A percentile compares a stretch with the other conserved stretches of the same genome.
Evolutionary conservation across 176 grass and related monocot species (phyloP).

Genomic region (Avena sativa): DNA sequence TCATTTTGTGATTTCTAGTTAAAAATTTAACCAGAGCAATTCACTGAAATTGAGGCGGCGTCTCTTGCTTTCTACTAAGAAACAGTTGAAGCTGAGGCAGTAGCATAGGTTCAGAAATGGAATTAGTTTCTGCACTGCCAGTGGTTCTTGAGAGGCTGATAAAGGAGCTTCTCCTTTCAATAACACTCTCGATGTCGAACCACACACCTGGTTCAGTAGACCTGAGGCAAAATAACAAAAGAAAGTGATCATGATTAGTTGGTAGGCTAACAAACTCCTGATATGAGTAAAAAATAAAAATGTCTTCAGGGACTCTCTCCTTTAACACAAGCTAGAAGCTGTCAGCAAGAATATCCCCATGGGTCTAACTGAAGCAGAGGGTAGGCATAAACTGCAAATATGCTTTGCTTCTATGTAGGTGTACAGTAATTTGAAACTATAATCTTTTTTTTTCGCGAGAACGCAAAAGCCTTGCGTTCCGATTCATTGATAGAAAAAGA

Average conservation of each 20-base stretch:
- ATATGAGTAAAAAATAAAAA: background rate
- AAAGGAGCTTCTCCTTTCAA: background rate
- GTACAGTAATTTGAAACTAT: constrained; percentile 61
- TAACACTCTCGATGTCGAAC: background rate
- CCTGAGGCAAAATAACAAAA: no score
- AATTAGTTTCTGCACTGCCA: background rate
- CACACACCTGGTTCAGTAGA: background rate
- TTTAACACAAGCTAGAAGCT: constrained; percentile 40
- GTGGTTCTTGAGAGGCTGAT: background rate
- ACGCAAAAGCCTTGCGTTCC: no score
- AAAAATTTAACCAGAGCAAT: background rate
- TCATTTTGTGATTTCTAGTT: background rate
- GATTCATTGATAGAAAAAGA: no score
- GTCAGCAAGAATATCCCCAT: constrained; percentile 27
- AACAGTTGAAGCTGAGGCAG: background rate
- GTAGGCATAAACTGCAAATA: background rate
- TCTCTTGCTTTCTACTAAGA: background rate
- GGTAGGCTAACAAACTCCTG: background rate
- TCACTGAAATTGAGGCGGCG: background rate
- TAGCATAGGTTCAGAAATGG: background rate
- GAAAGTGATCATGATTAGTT: background rate
- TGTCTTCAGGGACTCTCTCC: background rate
- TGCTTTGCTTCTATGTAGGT: no score
- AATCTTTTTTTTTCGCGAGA: no score
- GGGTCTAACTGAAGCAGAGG: constrained; percentile 20